These are phyloP conservation scores for Paxillus involutus DNA, from an alignment of 768 basidiomycete species.

Conservation along the genomic window DNA sequence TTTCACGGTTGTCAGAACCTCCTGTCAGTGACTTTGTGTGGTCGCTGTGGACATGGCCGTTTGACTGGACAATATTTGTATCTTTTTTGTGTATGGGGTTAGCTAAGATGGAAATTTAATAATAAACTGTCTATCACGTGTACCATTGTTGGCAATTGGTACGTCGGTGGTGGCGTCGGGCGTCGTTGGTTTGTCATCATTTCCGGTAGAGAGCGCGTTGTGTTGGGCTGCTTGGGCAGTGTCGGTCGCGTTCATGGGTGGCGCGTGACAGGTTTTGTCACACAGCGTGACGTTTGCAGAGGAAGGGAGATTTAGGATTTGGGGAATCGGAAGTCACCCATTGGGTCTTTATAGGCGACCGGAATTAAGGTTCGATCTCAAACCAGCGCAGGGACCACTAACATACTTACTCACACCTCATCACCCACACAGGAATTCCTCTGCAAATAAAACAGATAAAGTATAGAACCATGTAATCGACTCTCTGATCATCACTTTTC, in stretches of 20 bases:
- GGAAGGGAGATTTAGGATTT: conserved; percentile 61
- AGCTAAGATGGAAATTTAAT: conserved; percentile 34
- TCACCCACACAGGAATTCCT: conserved; percentile 18
- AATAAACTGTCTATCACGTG: conserved; percentile 37
- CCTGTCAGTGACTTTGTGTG: conserved; percentile 45
- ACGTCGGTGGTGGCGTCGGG: conserved; percentile 16
- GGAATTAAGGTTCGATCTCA: conserved; percentile 83
- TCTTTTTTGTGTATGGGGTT: conserved; percentile 36
- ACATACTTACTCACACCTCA: conserved; percentile 36
- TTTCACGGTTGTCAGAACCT: conserved; percentile 31
- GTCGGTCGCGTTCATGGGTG: conserved; percentile 60
- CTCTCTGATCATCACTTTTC: conserved; percentile 48
- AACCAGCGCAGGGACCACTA: conserved; percentile 71
- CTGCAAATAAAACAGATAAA: conserved; percentile 6
- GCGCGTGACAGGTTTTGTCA: conserved; percentile 63
- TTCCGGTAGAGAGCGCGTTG: conserved; percentile 29
- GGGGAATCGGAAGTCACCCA: conserved; percentile 65
- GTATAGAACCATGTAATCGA: background rate
- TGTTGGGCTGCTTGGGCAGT: conserved; percentile 23
- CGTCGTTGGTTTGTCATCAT: conserved; percentile 28
- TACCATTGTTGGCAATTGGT: conserved; percentile 35
- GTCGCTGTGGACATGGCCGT: conserved; percentile 68
- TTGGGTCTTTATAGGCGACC: conserved; percentile 79
- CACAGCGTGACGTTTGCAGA: conserved; percentile 57
- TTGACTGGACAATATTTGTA: conserved; percentile 32